phyloP scores from a whole-genome alignment of 768 basidiomycete species.

The Rhizopogon salebrosus region DNA sequence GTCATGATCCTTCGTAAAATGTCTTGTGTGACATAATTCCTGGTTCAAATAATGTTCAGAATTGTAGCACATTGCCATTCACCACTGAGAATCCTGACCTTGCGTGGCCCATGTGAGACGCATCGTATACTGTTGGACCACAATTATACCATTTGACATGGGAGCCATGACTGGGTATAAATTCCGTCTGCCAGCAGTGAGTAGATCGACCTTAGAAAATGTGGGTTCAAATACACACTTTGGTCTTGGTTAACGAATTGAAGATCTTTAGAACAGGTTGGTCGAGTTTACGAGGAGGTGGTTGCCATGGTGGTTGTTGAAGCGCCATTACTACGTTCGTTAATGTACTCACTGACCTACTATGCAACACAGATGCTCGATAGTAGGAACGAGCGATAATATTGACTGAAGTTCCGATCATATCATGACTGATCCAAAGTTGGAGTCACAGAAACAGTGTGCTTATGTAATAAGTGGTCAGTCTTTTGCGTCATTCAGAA shows the following conservation, averaged over 20 bases:
- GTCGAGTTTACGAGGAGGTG: constrained; percentile 31
- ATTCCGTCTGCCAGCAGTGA: constrained; percentile 55
- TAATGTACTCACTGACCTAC: constrained; percentile 1
- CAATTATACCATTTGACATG: constrained; percentile 99
- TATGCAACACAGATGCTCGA: constrained; percentile 6
- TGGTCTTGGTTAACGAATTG: constrained; percentile 89
- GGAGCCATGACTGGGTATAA: constrained; percentile 61
- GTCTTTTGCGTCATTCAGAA: too few relatives aligned
- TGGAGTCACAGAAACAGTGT: background rate
- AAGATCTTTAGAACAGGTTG: constrained; percentile 67
- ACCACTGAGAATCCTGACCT: constrained; percentile 45
- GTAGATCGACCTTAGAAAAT: constrained; percentile 6
- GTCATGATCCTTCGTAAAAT: constrained; percentile 82
- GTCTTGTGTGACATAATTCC: constrained; percentile 97
- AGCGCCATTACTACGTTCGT: constrained; percentile 38
- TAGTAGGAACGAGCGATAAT: background rate
- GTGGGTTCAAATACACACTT: constrained; percentile 48
- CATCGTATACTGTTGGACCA: constrained; percentile 97
- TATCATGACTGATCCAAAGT: constrained; percentile 6
- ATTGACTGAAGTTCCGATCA: constrained; percentile 20
- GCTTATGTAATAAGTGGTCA: constrained; percentile 3
- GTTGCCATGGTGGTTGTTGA: constrained; percentile 51
- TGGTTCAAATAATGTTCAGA: constrained; percentile 26
- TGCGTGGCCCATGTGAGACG: constrained; percentile 98
- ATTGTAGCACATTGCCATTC: background rate